Evolutionary conservation across 805 yeast genomes (phyloP).

Genomic region (Lachancea thermotolerans): DNA sequence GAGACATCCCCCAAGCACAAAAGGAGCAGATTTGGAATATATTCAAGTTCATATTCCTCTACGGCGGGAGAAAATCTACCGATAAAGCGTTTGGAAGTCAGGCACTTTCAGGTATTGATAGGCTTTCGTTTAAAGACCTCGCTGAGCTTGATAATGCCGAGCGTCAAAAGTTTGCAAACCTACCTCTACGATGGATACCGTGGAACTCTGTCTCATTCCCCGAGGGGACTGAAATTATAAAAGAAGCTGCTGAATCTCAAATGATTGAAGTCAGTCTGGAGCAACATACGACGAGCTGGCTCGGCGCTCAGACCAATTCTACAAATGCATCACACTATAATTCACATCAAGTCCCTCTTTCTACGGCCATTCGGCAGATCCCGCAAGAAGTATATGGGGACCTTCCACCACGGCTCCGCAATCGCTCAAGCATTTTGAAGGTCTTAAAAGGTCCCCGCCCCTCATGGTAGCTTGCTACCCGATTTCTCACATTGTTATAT

Average conservation of each 20-base stretch:
- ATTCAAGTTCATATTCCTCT: slow-evolving; percentile 24
- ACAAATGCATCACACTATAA: too few relatives aligned
- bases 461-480: not conserved
- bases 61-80: slow-evolving; percentile 18
- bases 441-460: not conserved
- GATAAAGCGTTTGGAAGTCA: not conserved
- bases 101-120: not conserved
- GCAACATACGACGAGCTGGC: not conserved
- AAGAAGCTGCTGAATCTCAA: not conserved
- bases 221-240: not conserved
- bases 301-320: too few relatives aligned
- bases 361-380: too few relatives aligned
- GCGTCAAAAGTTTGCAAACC: slow-evolving; percentile 15
- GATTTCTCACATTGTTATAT: not conserved
- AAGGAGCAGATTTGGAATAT: slow-evolving; percentile 27
- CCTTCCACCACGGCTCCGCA: not conserved
- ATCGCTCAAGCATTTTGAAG: not conserved
- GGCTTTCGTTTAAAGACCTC: slow-evolving; percentile 4
- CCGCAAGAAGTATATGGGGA: too few relatives aligned
- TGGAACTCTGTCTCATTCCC: slow-evolving; percentile 13
- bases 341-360: too few relatives aligned
- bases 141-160: slow-evolving; percentile 22
- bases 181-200: slow-evolving; percentile 28
- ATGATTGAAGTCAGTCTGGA: slow-evolving; percentile 2
- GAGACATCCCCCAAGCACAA: not conserved